phyloP scores from a whole-genome alignment of 1,284 basidiomycete genomes.

The Sanghuangporus weigelae region DNA sequence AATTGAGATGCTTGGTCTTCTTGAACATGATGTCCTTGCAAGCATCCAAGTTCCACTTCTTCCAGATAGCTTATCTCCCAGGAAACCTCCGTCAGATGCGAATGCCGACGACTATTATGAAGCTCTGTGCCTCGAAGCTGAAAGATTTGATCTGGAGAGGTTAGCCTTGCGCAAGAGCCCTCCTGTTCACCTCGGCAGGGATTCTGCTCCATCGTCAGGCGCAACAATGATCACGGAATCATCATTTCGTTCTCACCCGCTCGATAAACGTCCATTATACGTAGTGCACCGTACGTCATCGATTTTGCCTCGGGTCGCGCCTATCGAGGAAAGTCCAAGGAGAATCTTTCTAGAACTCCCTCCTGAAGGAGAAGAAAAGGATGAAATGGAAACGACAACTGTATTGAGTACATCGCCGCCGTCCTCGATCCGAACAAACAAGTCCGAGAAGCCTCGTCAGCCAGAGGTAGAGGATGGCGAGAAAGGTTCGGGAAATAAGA shows the following conservation, averaged over 20 bases:
- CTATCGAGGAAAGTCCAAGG: conserved; percentile 67
- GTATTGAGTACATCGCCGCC: conserved; percentile 60
- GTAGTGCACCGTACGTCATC: conserved; percentile 41
- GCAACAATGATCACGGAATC: conserved; percentile 22
- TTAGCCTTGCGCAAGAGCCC: conserved; percentile 43
- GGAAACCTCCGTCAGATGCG: conserved; percentile 16
- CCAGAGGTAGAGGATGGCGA: conserved; percentile 5
- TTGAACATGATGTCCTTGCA: conserved; percentile 84
- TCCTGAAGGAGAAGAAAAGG: conserved; percentile 29
- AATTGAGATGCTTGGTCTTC: conserved; percentile 87
- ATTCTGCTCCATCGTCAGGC: conserved; percentile 15
- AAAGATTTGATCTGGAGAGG: conserved; percentile 64
- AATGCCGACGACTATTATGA: conserved; percentile 10
- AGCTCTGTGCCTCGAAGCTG: conserved; percentile 40
- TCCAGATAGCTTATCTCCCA: conserved; percentile 33
- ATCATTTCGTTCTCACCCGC: conserved; percentile 29
- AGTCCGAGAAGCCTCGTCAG: conserved; percentile 4
- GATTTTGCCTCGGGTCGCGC: conserved; percentile 41
- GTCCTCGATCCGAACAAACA: conserved; percentile 48
- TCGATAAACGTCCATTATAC: conserved; percentile 33
- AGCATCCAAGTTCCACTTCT: conserved; percentile 81
- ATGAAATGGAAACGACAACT: conserved; percentile 19
- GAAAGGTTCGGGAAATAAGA: conserved; percentile 15
- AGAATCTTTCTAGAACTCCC: conserved; percentile 44
- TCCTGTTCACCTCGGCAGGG: conserved; percentile 13